Evolutionary conservation across 495 filamentous ascomycete species (phyloP), one percentile per base, ranked within the genome.

Genomic region (Tetracladium setigerum): DNA sequence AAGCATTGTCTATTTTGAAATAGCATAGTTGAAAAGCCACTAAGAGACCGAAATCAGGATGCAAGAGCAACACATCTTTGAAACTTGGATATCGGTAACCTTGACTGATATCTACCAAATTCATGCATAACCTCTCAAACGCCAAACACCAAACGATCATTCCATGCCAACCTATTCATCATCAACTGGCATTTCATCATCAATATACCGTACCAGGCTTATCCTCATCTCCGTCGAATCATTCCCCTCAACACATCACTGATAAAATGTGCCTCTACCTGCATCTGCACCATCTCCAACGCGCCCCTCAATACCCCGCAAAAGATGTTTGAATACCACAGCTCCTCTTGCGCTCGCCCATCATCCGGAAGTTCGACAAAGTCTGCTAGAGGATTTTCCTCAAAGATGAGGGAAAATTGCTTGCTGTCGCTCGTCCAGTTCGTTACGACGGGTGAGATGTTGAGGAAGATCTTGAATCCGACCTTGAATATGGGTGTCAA

Each of bases 261-360:
- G 59, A 95, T 84, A 63, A 96, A 98, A 60, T 95, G 89, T 30
- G 87, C 89, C 62, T 98, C 92, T 16, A 97, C 87, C 70, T 98
- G 92, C 89, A 97, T 95, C 74, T 96, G 92, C 30, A 98, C 94
- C 92, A 98, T 98, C 71, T 98, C 92, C 47, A 97, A 65, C 5
- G 92, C 81, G 5, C 92, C 92, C 56, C 90, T 72, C 36, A 98
- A 69, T 19, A 98, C 84, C 33, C 92, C 92, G 56, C 94, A 97
- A 15, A 97, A 74, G 39, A 98, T 92, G 67, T 96, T 97, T 2
- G 89, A 95, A 60, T 91, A 98, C 92, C 92, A 98, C 10, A 98
- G 71, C 67, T 96, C 90, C 62, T 97, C 91, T 62, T 97, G 92
- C 8, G 91, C 88, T 43, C 89, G 75, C 38, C 89, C 94, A 65